Percentiles rank a stretch among this genome's conserved stretches.
phyloP scores from a whole-genome alignment of 768 basidiomycete species.

The Boletus vinaceobasis region DNA sequence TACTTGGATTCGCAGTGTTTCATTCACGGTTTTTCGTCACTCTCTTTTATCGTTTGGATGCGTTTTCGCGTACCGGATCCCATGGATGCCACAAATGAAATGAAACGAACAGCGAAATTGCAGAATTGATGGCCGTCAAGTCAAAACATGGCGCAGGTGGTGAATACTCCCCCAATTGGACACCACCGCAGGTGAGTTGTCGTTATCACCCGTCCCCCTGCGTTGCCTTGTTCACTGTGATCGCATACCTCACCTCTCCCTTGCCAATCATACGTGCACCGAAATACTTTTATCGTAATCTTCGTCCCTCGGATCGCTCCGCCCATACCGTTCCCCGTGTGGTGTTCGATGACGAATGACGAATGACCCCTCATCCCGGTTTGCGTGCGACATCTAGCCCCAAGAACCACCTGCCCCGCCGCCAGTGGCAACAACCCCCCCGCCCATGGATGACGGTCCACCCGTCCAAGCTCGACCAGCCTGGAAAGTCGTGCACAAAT shows the following conservation, averaged over 20 bases:
- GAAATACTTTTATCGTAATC: background rate
- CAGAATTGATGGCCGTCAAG: slow-evolving; percentile 78
- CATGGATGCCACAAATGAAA: background rate
- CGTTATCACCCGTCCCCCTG: background rate
- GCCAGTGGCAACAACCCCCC: slow-evolving; percentile 41
- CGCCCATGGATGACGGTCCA: slow-evolving; percentile 45
- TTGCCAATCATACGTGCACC: background rate
- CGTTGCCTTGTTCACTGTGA: background rate
- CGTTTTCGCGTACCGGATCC: background rate
- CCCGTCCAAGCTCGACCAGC: slow-evolving; percentile 56
- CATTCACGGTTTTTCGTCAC: background rate
- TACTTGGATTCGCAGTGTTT: background rate
- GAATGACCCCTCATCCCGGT: background rate
- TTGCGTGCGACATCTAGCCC: slow-evolving; percentile 16
- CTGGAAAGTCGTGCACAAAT: slow-evolving; percentile 72
- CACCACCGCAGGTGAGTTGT: slow-evolving; percentile 45
- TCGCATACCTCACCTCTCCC: background rate
- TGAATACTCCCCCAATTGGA: slow-evolving; percentile 75
- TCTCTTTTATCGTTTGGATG: background rate
- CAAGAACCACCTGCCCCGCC: slow-evolving; percentile 38
- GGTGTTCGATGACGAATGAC: background rate
- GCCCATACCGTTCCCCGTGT: too few species aligned
- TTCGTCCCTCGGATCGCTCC: background rate
- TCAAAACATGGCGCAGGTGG: slow-evolving; percentile 80
- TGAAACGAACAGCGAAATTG: slow-evolving; percentile 61